These are phyloP conservation scores for Adansonia rubrostipa DNA, from an alignment of 441 rosid species.

Conservation along the genomic window DNA sequence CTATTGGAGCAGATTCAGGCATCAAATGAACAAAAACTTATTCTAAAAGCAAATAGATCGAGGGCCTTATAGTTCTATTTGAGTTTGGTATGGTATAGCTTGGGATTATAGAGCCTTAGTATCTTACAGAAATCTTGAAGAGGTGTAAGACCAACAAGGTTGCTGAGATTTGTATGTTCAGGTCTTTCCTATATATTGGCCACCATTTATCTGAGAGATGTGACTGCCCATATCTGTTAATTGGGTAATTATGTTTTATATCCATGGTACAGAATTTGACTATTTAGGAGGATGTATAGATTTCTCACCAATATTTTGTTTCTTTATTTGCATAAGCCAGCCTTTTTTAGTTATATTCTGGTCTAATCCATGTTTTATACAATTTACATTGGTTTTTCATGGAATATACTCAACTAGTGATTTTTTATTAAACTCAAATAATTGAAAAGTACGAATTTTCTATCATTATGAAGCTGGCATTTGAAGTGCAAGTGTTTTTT, in stretches of 20 bases:
- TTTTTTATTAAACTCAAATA: background rate
- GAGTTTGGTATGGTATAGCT: background rate
- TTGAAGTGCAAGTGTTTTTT: background rate
- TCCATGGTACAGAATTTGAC: background rate
- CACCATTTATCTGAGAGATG: background rate
- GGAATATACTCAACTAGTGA: background rate
- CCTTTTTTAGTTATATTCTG: background rate
- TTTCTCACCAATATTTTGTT: constrained; percentile 1
- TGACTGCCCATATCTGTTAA: background rate
- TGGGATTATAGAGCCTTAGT: background rate
- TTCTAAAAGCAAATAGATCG: background rate
- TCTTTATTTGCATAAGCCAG: background rate
- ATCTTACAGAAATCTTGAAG: background rate
- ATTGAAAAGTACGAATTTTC: background rate
- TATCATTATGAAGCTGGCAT: constrained; percentile 10
- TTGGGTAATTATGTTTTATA: background rate
- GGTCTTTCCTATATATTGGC: background rate
- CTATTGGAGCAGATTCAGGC: background rate
- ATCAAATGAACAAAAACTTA: background rate
- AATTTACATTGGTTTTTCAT: background rate
- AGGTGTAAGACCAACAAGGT: background rate
- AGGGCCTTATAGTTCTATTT: background rate
- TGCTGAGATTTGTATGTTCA: background rate
- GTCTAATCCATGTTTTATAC: background rate
- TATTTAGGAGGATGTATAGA: background rate